Evolutionary conservation across 1,284 basidiomycete species (phyloP).

Genomic region (Cryptococcus maquisensis): DNA sequence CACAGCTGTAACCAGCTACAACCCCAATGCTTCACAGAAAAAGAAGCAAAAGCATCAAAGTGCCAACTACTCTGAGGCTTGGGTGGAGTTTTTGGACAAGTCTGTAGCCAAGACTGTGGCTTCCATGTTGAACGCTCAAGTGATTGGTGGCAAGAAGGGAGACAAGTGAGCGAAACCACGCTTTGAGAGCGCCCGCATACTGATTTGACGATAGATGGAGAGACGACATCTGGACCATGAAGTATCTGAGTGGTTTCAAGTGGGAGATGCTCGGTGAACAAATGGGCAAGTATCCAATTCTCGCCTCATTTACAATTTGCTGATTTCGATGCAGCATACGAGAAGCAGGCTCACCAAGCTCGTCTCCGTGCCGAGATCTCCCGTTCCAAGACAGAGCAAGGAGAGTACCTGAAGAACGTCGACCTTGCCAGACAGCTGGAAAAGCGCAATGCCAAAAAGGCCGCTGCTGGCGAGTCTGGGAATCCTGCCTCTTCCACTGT

Average conservation of each 20-base stretch:
- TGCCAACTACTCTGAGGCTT: conserved; percentile 91
- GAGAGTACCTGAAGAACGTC: conserved; percentile 89
- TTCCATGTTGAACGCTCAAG: conserved; percentile 91
- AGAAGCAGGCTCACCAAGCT: conserved; percentile 81
- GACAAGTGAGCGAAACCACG: conserved; percentile 34
- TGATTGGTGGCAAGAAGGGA: conserved; percentile 92
- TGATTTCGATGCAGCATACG: conserved; percentile 65
- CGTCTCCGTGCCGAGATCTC: conserved; percentile 84
- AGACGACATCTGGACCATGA: conserved; percentile 99
- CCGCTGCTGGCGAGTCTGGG: conserved; percentile 24
- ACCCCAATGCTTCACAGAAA: conserved; percentile 26
- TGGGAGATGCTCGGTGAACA: conserved; percentile 99
- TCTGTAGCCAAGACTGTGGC: conserved; percentile 84
- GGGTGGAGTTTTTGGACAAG: conserved; percentile 97
- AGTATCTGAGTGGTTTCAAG: conserved; percentile 95
- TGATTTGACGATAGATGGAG: conserved; percentile 62
- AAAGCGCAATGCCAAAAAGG: conserved; percentile 71
- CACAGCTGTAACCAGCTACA: conserved; percentile 36
- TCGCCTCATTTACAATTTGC: background rate
- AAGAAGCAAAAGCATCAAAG: conserved; percentile 61
- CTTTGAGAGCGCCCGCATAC: background rate
- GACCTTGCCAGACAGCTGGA: conserved; percentile 87
- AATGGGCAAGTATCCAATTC: conserved; percentile 67
- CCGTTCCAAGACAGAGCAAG: conserved; percentile 82
- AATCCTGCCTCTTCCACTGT: conserved; percentile 1